Conservation (phyloP, 2,329 filamentous ascomycete genomes). For the Monosporascus cannonballus region DNA sequence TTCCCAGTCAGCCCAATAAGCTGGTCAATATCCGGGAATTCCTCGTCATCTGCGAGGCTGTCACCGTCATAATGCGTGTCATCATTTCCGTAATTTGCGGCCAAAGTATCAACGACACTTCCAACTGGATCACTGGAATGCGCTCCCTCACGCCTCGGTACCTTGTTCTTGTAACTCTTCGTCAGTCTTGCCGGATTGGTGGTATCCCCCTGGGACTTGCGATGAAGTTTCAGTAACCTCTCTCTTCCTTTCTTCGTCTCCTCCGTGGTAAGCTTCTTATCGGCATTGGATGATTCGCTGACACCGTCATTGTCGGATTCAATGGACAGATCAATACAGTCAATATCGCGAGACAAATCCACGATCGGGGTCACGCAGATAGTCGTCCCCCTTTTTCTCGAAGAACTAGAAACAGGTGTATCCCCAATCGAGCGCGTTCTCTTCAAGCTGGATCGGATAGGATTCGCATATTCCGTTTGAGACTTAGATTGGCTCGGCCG, state of each 20-base stretch:
- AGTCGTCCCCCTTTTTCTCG: slow-evolving; percentile 5
- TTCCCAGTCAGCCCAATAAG: slow-evolving; percentile 6
- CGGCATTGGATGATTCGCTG: neutral
- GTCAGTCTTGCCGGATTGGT: slow-evolving; percentile 3
- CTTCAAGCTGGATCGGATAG: slow-evolving; percentile 4
- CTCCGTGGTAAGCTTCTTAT: neutral
- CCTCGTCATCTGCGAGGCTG: slow-evolving; percentile 11
- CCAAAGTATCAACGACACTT: neutral
- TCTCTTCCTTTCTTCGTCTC: slow-evolving; percentile 1
- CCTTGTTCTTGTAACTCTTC: slow-evolving; percentile 3
- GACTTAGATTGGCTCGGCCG: neutral
- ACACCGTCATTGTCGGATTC: slow-evolving; percentile 6
- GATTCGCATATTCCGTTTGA: neutral
- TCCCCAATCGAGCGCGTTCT: slow-evolving; percentile 3
- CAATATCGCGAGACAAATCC: slow-evolving; percentile 12
- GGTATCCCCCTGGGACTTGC: slow-evolving; percentile 6
- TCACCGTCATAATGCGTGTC: slow-evolving; percentile 6
- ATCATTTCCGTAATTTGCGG: neutral
- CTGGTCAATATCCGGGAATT: slow-evolving; percentile 19
- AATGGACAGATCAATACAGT: slow-evolving; percentile 21
- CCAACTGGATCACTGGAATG: neutral
- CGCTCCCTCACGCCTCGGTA: neutral
- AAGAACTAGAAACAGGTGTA: neutral
- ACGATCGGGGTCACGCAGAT: neutral
- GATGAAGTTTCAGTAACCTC: slow-evolving; percentile 5